Base-by-base conservation (phyloP, 495 filamentous ascomycete species). In the Aspergillus bridgeri region DNA sequence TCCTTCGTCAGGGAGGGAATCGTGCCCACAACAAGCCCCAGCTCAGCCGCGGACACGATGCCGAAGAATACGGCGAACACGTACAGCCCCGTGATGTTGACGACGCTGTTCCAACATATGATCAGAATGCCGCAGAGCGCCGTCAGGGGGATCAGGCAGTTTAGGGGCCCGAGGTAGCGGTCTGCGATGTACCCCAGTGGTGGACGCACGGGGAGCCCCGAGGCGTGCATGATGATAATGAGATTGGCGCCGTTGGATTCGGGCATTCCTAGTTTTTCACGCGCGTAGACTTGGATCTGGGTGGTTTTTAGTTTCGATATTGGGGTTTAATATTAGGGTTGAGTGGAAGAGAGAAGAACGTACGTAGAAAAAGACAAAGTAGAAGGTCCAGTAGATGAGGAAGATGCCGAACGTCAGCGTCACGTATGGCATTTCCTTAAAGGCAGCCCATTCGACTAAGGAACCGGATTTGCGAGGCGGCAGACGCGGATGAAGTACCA, bases 341-440 rank as follows among this genome's bases (percentile, higher is more conserved):
- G 33, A 15, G 13, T 15, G 2, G 6, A 13, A 13, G 33, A 15
- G 33, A 15, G 13, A 15, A 11, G 11, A 11, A 38, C 33, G 1
- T 15, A 38, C 33, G 69, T 90, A 94, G 72, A 90, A 92, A 65
- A 88, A 91, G 7, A 81, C 83, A 56, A 94, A 83, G 64, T 90
- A 94, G 2, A 88, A 66, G 0, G 81, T 84, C 81, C 81, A 85
- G 65, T 89, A 88, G 60, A 81, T 76, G 55, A 86, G 65, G 63
- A 86, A 80, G 76, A 84, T 87, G 48, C 86, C 88, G 8, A 79
- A 60, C 0, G 83, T 78, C 63, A 90, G 92, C 17, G 91, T 77
- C 6, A 78, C 62, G 68, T 91, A 92, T 17, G 88, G 73, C 5
- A 68, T 54, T 62, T 92, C 87, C 49, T 71, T 77, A 65, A 92